Base-by-base conservation (phyloP, 768 basidiomycete genomes). In the Boletus pseudo-olivaceus region DNA sequence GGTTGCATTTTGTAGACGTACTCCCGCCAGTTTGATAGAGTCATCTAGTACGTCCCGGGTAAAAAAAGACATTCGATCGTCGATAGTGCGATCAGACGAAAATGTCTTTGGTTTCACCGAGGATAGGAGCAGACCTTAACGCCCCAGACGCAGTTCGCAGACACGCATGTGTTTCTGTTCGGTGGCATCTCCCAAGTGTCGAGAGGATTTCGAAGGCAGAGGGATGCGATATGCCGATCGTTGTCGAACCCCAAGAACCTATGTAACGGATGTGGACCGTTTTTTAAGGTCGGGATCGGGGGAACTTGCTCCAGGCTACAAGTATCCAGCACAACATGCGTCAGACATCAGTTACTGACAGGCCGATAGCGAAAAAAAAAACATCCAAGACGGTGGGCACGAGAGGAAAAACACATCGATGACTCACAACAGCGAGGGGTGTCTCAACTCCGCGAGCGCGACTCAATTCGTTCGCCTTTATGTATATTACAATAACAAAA, bases 161-260 rank as follows among this genome's bases (percentile, higher is more conserved):
- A 76, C 11, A 90, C 69, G 56, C 79, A 73, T 7, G 74, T 59
- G 34, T 83, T 81, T 4, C 84, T 82, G 57, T 91, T 93, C 0
- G 88, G 73, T 0, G 90, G 90, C 80, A 90, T 85, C 57, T 83
- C 83, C 41, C 80, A 72, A 6, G 69, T 73, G 66, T 90, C 84
- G 38, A 73, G 68, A 0, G 88, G 87, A 72, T 93, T 83, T 19
- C 91, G 76, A 10, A 84, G 71, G 2, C 82, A 78, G 63, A 91
- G 72, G 0, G 82, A 81, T 0, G 87, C 30, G 2, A 90, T 67
- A 51, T 87, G 82, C 35, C 72, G 62, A 1, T 61, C 58, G 0
- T 73, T 71, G 5, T 69, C 64, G 59, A 80, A 86, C 15, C 86
- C 87, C 14, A 91, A 72, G 54, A 87, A 86, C 2, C 64, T 71